These are phyloP conservation scores for Shiraia sp. DNA, from an alignment of 2,329 filamentous ascomycete genomes.

Conservation along the genomic window DNA sequence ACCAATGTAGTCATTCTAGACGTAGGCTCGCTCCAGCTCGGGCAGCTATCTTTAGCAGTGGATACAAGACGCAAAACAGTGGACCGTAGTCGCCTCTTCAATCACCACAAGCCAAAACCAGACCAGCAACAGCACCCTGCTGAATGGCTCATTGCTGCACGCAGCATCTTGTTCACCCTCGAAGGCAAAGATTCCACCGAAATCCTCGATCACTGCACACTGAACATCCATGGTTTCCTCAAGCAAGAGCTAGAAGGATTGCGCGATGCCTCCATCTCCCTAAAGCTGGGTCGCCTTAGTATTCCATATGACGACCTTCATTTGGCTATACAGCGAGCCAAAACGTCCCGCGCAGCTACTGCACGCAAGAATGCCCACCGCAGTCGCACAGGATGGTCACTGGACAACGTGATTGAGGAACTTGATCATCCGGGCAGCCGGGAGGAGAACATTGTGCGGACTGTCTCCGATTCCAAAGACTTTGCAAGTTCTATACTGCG, in stretches of 20 bases:
- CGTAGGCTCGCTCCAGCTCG: conserved; percentile 83
- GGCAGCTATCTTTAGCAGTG: conserved; percentile 81
- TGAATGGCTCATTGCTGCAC: conserved; percentile 88
- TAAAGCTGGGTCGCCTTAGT: conserved; percentile 89
- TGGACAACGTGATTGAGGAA: conserved; percentile 76
- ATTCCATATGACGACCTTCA: conserved; percentile 87
- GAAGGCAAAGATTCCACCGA: conserved; percentile 84
- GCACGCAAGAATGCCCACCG: conserved; percentile 22
- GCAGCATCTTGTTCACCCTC: conserved; percentile 86
- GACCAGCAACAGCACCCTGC: conserved; percentile 72
- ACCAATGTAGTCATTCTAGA: conserved; percentile 76
- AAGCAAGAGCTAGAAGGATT: conserved; percentile 85
- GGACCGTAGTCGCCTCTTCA: conserved; percentile 85
- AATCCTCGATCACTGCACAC: conserved; percentile 80
- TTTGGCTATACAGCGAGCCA: conserved; percentile 62
- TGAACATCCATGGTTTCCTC: conserved; percentile 90
- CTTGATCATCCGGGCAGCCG: conserved; percentile 68
- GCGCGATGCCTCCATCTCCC: conserved; percentile 82
- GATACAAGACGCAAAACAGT: conserved; percentile 92
- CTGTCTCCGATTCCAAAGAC: conserved; percentile 89
- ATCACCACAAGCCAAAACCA: conserved; percentile 57
- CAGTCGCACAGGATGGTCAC: conserved; percentile 60
- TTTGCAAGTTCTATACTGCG: conserved; percentile 87
- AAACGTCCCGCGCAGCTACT: conserved; percentile 43
- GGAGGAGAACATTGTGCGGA: conserved; percentile 73